Evolutionary conservation across 2,329 filamentous ascomycete genomes (phyloP), one percentile per base, ranked within the genome.

Genomic region (Exophiala sp.): DNA sequence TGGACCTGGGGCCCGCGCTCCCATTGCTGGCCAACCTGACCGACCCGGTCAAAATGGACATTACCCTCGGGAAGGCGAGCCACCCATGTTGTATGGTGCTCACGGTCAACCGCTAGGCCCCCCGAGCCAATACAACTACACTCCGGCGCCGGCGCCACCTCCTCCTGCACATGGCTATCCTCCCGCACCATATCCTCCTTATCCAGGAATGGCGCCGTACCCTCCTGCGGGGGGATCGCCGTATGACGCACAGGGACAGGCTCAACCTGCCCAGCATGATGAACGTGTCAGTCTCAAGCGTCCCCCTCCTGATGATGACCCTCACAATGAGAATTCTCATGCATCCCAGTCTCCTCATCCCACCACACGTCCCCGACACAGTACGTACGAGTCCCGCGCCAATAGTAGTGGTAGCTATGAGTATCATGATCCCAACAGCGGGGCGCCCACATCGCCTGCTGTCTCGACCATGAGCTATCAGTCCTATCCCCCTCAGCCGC

Each of bases 101-200:
- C 73, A 75, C 55, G 73, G 73, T 18, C 73, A 75, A 57, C 73
- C 71, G 42, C 65, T 74, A 27, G 68, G 70, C 37, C 68, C 70
- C 32, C 66, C 63, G 43, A 50, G 58, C 40, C 58, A 59, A n/a
- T 59, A 59, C 49, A 60, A 68, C 52, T 71, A 73, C 53, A 69
- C 70, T 54, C 66, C 66, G 29, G 68, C 70, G 57, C 66, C 66
- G 27, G 59, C 63, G 10, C 65, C 66, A 23, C 68, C 70, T 56
- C 66, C 66, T 29, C 59, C 63, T 13, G 60, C 60, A 18, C 60
- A 59, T 43, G 56, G 58, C 19, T 62, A 63, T 41, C 62, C 59
- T 39, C 55, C 52, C 3, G 50, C 55, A 21, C 55, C 57, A 27
- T 60, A 60, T 37, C 48, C 50, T 16, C 50, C 58, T n/a, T 56